phyloP scores from a whole-genome alignment of 2,329 filamentous ascomycete genomes.

The Nothomitra cinnamomea region DNA sequence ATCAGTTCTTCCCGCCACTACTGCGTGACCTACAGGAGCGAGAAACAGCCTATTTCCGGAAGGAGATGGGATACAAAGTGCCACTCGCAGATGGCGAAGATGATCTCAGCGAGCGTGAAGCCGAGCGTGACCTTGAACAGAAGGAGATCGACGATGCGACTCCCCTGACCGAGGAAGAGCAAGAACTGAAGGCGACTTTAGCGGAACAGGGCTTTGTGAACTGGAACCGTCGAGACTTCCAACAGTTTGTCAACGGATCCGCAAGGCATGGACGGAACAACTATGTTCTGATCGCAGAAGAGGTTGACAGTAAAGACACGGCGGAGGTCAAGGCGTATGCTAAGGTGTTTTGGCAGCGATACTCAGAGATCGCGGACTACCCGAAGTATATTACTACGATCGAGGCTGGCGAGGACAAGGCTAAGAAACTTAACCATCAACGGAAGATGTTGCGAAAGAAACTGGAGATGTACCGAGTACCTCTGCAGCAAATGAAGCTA shows the following conservation, averaged over 20 bases:
- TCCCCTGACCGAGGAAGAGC: constrained; percentile 75
- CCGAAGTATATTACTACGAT: constrained; percentile 78
- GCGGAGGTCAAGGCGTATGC: constrained; percentile 82
- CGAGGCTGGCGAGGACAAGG: constrained; percentile 81
- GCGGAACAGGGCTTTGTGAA: constrained; percentile 75
- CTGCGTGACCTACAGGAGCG: constrained; percentile 85
- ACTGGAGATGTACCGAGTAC: constrained; percentile 91
- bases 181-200: constrained; percentile 67
- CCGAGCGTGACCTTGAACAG: constrained; percentile 74
- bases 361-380: constrained; percentile 78
- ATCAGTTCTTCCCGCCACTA: constrained; percentile 83
- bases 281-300: constrained; percentile 68
- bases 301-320: constrained; percentile 78
- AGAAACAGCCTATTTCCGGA: constrained; percentile 88
- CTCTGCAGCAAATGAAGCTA: constrained; percentile 92
- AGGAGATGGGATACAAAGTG: constrained; percentile 91
- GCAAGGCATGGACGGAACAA: constrained; percentile 81
- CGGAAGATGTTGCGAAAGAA: constrained; percentile 89
- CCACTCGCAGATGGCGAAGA: constrained; percentile 78
- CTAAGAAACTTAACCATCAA: constrained; percentile 78
- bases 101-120: constrained; percentile 66
- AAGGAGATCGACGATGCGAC: constrained; percentile 84
- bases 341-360: constrained; percentile 91
- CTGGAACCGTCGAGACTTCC: constrained; percentile 96
- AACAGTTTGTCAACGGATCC: constrained; percentile 92